Evolutionary conservation across 305 asterid species (phyloP).

Genomic region (Fraxinus ornus): DNA sequence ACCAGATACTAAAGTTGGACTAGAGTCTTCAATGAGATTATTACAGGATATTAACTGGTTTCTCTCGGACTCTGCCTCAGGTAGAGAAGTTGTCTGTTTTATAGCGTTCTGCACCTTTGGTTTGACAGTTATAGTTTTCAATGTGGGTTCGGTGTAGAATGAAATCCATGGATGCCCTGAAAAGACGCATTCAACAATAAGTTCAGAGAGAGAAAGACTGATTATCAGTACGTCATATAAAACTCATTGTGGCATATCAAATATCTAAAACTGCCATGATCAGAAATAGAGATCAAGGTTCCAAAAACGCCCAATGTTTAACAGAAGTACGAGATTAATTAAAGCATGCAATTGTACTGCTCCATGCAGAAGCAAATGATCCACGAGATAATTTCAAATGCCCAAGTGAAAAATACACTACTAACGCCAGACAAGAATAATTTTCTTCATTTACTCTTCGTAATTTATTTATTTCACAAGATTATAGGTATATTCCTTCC

Average conservation of each 20-base stretch:
- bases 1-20: constrained; percentile 35
- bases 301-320: background rate
- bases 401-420: background rate
- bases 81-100: constrained; percentile 35
- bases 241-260: background rate
- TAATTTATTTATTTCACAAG: background rate
- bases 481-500: background rate
- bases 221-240: background rate
- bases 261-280: background rate
- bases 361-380: background rate
- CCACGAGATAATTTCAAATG: background rate
- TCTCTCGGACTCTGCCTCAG: constrained; percentile 58
- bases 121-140: constrained; percentile 34
- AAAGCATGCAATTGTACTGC: background rate
- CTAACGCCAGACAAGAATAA: background rate
- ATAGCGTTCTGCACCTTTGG: constrained; percentile 40
- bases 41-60: constrained; percentile 26
- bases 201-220: background rate
- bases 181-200: background rate
- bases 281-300: background rate
- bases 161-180: constrained; percentile 83
- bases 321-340: background rate
- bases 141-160: constrained; percentile 56
- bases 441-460: background rate
- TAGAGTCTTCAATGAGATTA: constrained; percentile 56